Evolutionary conservation across 2,329 filamentous ascomycete genomes (phyloP).

Genomic region (Cadophora luteo-olivacea): DNA sequence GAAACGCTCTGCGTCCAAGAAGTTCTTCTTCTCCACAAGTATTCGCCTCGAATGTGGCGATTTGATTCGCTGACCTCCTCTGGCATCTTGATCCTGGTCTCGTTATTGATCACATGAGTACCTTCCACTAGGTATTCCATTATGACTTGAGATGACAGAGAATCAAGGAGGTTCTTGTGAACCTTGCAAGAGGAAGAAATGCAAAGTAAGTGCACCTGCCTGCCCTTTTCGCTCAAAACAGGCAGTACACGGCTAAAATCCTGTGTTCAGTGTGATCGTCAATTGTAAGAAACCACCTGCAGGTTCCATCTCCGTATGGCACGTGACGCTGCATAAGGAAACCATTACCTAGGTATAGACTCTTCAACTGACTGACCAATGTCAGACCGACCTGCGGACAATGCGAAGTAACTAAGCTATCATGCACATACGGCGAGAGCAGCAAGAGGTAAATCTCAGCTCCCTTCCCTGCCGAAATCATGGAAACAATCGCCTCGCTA

Average conservation of each 20-base stretch:
- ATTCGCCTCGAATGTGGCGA: neutral
- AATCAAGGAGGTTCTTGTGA: conserved; percentile 22
- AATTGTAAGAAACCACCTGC: conserved; percentile 20
- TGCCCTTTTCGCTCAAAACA: no score
- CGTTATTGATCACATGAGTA: neutral
- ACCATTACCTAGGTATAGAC: no score
- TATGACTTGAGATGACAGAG: conserved; percentile 13
- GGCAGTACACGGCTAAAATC: neutral
- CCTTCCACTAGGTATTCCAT: neutral
- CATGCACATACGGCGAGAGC: conserved; percentile 18
- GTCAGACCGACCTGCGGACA: conserved; percentile 18
- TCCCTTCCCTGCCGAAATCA: neutral
- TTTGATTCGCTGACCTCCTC: neutral
- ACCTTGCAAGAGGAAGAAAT: conserved; percentile 24
- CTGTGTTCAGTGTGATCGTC: conserved; percentile 18
- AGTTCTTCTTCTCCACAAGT: neutral
- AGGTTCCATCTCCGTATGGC: neutral
- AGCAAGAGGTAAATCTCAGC: conserved; percentile 3
- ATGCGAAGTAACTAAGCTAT: neutral
- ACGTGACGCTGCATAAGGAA: no score
- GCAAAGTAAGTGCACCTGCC: conserved; percentile 17
- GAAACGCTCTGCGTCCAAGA: conserved; percentile 1
- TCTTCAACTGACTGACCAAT: neutral
- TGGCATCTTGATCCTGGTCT: no score
- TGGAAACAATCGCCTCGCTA: neutral